Evolutionary conservation across 306 rosid species (phyloP), one percentile per base, ranked within the genome.

Genomic region (Hippophae rhamnoides): DNA sequence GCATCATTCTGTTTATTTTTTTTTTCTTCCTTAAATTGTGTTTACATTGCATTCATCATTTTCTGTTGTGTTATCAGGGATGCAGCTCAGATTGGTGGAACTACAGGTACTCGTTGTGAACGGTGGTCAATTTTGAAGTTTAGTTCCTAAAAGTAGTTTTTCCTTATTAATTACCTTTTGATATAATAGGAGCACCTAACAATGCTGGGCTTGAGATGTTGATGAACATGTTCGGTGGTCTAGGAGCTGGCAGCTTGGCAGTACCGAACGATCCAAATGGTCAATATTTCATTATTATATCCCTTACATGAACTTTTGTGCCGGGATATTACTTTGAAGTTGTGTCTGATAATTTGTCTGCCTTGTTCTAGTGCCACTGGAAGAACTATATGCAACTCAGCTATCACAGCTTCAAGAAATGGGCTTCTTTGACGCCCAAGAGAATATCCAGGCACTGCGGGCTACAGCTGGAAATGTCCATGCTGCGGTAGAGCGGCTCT

Each of bases 401-500:
- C 72, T 82, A 57, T 61, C 78, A 3, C 89, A 79, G 76, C 89
- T 82, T 46, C 89, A 74, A 64, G 89, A 82, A 64, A 82, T 82
- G 89, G 89, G 89, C 46, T 82, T 82, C 76, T 74, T 68, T 0
- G 85, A 82, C 70, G 64, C 82, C 47, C 85, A 76, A 50, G 88
- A 82, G 73, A 82, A 82, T 46, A 82, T 82, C 71, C 64, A 80
- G 76, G 88, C 88, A 11, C 68, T 82, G 70, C 76, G 74, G 2
- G 88, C 88, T 51, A 82, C 88, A 12, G 62, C 85, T 0, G 88
- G 88, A 61, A 82, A 79, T 48, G 82, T 82, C 25, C 76, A 82
- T 43, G 88, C 88, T 52, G 88, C 88, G 10, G 88, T 82, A 9
- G 88, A 82, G 68, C 85, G 88, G 67, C 82, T 82, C 70, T 58